These are phyloP conservation scores for Ophiosphaerella korrae DNA, from an alignment of 2,329 filamentous ascomycete species.

Conservation along the genomic window DNA sequence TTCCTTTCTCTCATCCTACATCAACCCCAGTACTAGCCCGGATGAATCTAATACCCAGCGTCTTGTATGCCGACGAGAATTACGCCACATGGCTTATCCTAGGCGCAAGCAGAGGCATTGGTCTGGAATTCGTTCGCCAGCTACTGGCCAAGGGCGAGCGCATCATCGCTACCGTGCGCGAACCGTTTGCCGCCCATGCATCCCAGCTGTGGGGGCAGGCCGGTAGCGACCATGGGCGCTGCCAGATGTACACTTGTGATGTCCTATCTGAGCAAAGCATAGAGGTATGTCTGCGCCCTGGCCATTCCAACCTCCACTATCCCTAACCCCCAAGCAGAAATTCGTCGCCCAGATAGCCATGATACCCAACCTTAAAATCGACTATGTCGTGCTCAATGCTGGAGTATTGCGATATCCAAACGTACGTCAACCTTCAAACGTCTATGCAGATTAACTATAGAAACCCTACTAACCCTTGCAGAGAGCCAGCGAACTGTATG, in stretches of 20 bases:
- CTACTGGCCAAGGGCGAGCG: conserved; percentile 53
- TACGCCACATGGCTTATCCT: conserved; percentile 54
- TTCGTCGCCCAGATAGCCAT: conserved; percentile 50
- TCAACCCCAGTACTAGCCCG: conserved; percentile 6
- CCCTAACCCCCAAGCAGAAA: conserved; percentile 38
- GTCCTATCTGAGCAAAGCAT: conserved; percentile 60
- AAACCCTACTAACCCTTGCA: conserved; percentile 40
- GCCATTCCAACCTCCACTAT: neutral
- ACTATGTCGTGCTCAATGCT: conserved; percentile 63
- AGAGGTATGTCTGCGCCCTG: conserved; percentile 33
- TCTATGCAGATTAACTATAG: conserved; percentile 2
- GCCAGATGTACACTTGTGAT: conserved; percentile 58
- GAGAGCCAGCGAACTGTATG: conserved; percentile 59
- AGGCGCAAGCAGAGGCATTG: conserved; percentile 56
- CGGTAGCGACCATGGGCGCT: conserved; percentile 52
- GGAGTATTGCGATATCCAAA: conserved; percentile 63
- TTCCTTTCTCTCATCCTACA: neutral
- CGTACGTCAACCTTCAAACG: conserved; percentile 45
- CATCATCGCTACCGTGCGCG: conserved; percentile 59
- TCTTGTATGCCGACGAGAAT: conserved; percentile 49
- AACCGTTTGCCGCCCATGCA: conserved; percentile 47
- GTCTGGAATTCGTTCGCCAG: conserved; percentile 59
- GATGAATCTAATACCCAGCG: conserved; percentile 52
- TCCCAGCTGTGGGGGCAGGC: conserved; percentile 50
- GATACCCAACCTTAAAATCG: conserved; percentile 53